These are phyloP conservation scores for Symbiodinium pilosum DNA, from an alignment of 73 alveolate species.

Conservation along the genomic window DNA sequence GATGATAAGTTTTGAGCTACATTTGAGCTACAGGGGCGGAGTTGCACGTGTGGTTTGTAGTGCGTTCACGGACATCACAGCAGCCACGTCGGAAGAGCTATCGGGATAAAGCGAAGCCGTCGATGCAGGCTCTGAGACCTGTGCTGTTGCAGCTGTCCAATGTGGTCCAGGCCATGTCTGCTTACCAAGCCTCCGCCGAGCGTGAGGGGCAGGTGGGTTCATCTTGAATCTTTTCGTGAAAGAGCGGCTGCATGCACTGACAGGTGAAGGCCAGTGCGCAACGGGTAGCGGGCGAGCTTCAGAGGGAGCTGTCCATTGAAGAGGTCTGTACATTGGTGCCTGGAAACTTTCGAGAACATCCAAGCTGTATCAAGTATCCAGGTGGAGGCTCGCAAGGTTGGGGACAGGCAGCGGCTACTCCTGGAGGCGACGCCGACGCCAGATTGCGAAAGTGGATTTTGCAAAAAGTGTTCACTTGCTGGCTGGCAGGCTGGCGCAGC, in stretches of 20 bases:
- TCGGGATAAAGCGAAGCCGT: too few species aligned
- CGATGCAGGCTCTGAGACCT: too few species aligned
- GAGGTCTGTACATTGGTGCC: not conserved
- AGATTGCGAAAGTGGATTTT: too few species aligned
- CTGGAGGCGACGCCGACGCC: slow-evolving; percentile 61
- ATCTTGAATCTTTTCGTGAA: too few species aligned
- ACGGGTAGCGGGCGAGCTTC: slow-evolving; percentile 75
- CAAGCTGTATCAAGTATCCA: not conserved
- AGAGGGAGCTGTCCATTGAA: slow-evolving; percentile 61
- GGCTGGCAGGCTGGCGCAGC: slow-evolving; percentile 59
- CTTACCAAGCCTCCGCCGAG: slow-evolving; percentile 12
- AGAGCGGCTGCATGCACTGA: too few species aligned
- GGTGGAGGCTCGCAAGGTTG: slow-evolving; percentile 86
- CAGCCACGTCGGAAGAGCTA: too few species aligned
- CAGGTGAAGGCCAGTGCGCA: slow-evolving; percentile 55
- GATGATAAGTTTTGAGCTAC: too few species aligned
- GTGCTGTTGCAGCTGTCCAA: too few species aligned
- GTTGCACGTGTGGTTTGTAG: too few species aligned
- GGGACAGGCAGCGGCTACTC: slow-evolving; percentile 74
- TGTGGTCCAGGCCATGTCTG: slow-evolving; percentile 17
- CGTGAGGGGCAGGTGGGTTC: slow-evolving; percentile 48
- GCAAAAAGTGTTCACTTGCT: too few species aligned
- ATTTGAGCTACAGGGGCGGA: too few species aligned
- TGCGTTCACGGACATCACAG: too few species aligned
- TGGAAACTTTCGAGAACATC: not conserved